Evolutionary conservation across 2,329 filamentous ascomycete species (phyloP), one percentile per base, ranked within the genome.

Genomic region (Cordyceps cateniannulata): DNA sequence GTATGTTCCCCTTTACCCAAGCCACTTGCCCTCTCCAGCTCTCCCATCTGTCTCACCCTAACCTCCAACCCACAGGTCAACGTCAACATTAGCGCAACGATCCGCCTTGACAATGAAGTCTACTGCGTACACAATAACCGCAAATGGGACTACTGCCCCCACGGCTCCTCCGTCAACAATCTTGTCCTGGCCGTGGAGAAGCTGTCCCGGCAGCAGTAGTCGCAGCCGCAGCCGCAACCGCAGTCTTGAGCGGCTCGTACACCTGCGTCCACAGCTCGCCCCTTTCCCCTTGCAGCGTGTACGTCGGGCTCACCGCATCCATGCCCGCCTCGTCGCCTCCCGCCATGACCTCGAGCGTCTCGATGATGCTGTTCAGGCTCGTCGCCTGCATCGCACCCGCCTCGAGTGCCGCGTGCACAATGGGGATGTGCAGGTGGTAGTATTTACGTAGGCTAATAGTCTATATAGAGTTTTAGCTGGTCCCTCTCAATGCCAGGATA

Each of bases 391-490:
- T 97, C 38, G 82, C 80, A 5, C 91, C 93, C 2, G 92, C 89
- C 75, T 99, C 95, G 51, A 96, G 83, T 72, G 88, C 87, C 57
- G 96, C 91, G 75, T 98, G 91, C 61, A 98, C 93, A 62, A 98
- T 86, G 72, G 99, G 95, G 65, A 98, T 86, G 74, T 99, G 95
- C 71, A 99, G 91, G 73, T 99, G 95, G 72, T 98, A 96, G 75
- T 98, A n/a, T n/a, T n/a, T n/a, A 99, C 0, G 95, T 99, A 9
- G 95, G 95, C 79, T 98, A 95, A 76, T 98, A 98, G 76, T 99
- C 95, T 66, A 96, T 84, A 75, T 98, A 99, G 61, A 97, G 83
- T 80, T 98, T 98, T 67, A 99, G 75, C 81, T 96, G 90, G 78
- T 98, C 93, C 64, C 76, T 73, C 66, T 96, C 91, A 60, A 97